Percentiles rank a stretch among this genome's conserved stretches.
Conservation (phyloP, 345 rosid genomes). For the Gossypioides kirkii region DNA sequence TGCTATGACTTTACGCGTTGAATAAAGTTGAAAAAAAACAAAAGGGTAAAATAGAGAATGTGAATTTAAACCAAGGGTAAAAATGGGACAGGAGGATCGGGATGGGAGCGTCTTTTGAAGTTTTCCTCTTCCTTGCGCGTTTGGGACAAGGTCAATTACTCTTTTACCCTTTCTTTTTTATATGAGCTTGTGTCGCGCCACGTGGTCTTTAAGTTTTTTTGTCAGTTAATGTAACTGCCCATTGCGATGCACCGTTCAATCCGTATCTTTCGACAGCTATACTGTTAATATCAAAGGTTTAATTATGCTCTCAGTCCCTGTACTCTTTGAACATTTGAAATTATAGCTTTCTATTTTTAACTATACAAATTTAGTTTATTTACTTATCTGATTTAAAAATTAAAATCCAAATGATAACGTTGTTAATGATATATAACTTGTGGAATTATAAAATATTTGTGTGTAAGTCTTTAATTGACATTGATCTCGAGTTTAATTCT, state of each 20-base stretch:
- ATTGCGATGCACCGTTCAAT: slow-evolving; percentile 10
- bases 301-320: not conserved
- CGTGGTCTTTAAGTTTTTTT: slow-evolving; percentile 17
- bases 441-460: too few species aligned
- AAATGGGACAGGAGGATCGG: not conserved
- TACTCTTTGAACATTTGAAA: too few species aligned
- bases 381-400: too few species aligned
- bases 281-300: not conserved
- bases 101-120: slow-evolving; percentile 27
- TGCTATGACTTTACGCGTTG: slow-evolving; percentile 31
- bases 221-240: not conserved
- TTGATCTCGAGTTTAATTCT: too few species aligned
- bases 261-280: slow-evolving; percentile 11
- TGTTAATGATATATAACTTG: too few species aligned
- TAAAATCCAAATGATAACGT: too few species aligned
- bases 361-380: too few species aligned
- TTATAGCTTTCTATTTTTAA: too few species aligned
- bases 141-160: slow-evolving; percentile 20
- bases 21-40: slow-evolving; percentile 21
- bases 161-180: slow-evolving; percentile 30
- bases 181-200: slow-evolving; percentile 14
- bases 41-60: slow-evolving; percentile 16
- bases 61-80: slow-evolving; percentile 7
- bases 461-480: too few species aligned
- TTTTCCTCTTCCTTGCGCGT: slow-evolving; percentile 16